Evolutionary conservation across 179 eudicot genomes (phyloP), one percentile per base, ranked within the genome.

Genomic region (Spergularia azorica): DNA sequence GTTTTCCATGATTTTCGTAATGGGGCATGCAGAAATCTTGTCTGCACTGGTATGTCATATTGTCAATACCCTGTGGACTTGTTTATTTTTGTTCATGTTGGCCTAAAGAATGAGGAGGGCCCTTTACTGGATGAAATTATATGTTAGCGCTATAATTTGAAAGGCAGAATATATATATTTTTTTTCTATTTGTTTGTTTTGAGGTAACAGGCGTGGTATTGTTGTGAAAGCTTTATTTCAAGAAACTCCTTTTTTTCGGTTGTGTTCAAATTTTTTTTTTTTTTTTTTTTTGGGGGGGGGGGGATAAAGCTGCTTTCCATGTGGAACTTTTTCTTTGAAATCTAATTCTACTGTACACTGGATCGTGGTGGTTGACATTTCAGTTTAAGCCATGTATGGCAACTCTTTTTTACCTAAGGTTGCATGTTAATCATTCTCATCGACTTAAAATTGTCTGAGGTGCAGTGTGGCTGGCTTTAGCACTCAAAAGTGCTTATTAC

Each of bases 1-100:
- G 95, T 92, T 39, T 92, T 92, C 80, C 95, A 89, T 83, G 97
- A 92, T 79, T 92, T 92, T 73, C 89, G 95, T 63, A 90, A 92
- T 79, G 95, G 97, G 72, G 95, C 93, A 50, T 92, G 97, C 86
- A 80, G 97, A 77, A 92, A 92, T 81, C 89, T 92, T 79, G 97
- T 92, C n/a, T 92, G 95, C 79, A 90, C 97, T 20, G 97, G 97
- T 92, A 89, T 26, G 32, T 26, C 32, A 26, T 1, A 26, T 26
- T 50, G 83, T 75, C 38, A 12, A 68, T 59, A 43, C 2, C 43
- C 21, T 8, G 17, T 14, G 61, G 12, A 26, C 12, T n/a, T 62
- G 15, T 20, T 41, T 26, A 32, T 26, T 5, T 73, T 50, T 50
- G 57, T 51, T 43, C 38, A 51, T 41, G 59, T 69, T 12, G 10